Evolutionary conservation across 2,329 filamentous ascomycete genomes (phyloP).

Genomic region (Ceratocystis ficicola): DNA sequence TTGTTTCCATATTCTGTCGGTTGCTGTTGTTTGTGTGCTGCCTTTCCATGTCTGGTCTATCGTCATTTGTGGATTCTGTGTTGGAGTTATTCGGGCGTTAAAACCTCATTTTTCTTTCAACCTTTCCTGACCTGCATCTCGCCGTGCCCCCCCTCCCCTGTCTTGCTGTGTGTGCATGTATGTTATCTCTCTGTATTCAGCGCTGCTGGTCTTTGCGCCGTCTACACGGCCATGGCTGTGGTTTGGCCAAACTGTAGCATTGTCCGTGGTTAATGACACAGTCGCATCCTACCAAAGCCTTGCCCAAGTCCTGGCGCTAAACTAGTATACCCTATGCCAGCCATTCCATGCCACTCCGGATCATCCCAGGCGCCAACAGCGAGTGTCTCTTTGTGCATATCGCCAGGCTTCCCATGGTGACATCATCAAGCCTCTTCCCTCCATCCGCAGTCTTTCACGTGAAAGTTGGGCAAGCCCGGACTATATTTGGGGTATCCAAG

Average conservation of each 20-base stretch:
- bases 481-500: no score
- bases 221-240: neutral
- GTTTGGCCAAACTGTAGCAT: no score
- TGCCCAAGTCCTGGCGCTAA: no score
- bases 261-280: no score
- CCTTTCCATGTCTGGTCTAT: constrained; percentile 1
- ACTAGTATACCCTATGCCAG: no score
- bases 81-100: constrained; percentile 9
- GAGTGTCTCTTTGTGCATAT: no score
- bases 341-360: no score
- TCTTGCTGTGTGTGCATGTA: neutral
- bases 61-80: constrained; percentile 11
- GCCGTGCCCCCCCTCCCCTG: neutral
- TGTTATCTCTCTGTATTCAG: neutral
- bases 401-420: neutral
- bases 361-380: neutral
- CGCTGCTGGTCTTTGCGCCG: neutral
- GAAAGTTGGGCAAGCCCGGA: no score
- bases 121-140: neutral
- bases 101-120: constrained; percentile 11
- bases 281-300: no score
- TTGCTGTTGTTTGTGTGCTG: constrained; percentile 12
- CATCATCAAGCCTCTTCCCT: neutral
- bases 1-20: constrained; percentile 6
- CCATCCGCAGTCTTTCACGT: no score